A percentile compares a stretch with the other conserved stretches of the same genome.
Conservation (phyloP, 768 basidiomycete species). For the Lactarius akahatsu region DNA sequence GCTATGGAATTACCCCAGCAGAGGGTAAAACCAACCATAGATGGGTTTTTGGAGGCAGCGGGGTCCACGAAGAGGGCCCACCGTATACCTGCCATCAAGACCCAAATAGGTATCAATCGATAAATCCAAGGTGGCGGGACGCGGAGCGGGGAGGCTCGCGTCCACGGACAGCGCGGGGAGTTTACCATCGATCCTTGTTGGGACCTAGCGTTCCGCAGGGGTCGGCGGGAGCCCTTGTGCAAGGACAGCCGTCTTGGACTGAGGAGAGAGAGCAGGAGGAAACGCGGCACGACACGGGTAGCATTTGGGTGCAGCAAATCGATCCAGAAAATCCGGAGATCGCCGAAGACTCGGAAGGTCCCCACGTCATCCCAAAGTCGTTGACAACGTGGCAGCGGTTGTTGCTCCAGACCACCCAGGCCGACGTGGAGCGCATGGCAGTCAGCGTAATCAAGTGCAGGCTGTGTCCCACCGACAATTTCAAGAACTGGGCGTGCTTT, state of each 20-base stretch:
- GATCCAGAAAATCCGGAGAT: background rate
- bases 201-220: slow-evolving; percentile 13
- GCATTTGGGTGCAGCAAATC: background rate
- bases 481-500: background rate
- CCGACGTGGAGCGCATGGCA: background rate
- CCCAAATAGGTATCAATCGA: background rate
- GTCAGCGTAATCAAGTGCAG: background rate
- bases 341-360: background rate
- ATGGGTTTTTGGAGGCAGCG: background rate
- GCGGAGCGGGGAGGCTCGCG: slow-evolving; percentile 18
- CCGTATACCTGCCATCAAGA: background rate
- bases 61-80: background rate
- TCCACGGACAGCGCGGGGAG: background rate
- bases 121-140: slow-evolving; percentile 3
- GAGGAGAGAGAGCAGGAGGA: slow-evolving; percentile 8
- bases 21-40: background rate
- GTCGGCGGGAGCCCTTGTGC: background rate
- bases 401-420: background rate
- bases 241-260: background rate
- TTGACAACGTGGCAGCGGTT: background rate
- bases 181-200: slow-evolving; percentile 1
- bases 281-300: background rate
- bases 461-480: background rate
- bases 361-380: background rate
- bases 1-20: background rate